Percentiles rank a stretch among this genome's conserved stretches.
Evolutionary conservation across 2,329 filamentous ascomycete species (phyloP).

Genomic region (Ceratocystis smalleyi): DNA sequence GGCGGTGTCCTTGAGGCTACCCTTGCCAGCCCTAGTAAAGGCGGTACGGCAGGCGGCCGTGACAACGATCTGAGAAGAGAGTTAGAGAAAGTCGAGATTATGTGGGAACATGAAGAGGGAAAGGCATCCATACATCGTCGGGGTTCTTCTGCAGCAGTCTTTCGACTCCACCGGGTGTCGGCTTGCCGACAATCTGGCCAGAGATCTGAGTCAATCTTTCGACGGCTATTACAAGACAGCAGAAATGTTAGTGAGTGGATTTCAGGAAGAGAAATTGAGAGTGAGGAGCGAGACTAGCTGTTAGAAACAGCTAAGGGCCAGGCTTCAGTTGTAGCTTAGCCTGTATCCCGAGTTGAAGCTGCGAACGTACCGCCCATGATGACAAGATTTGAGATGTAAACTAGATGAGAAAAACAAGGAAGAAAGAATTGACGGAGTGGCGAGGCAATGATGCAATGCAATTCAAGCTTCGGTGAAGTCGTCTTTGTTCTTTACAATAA

Average conservation of each 20-base stretch:
- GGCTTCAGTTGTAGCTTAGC: too few relatives aligned
- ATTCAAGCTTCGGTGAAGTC: too few relatives aligned
- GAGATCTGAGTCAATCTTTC: slow-evolving; percentile 46
- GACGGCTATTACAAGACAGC: slow-evolving; percentile 29
- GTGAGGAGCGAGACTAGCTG: background rate
- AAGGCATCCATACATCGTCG: slow-evolving; percentile 41
- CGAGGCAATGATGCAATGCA: too few relatives aligned
- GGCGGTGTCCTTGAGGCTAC: slow-evolving; percentile 86
- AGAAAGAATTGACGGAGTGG: background rate
- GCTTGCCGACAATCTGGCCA: slow-evolving; percentile 47
- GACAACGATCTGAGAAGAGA: slow-evolving; percentile 52
- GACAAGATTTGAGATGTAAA: background rate
- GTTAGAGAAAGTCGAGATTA: background rate
- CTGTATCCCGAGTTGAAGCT: background rate
- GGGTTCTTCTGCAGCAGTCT: slow-evolving; percentile 49
- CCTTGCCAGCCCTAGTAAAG: slow-evolving; percentile 84
- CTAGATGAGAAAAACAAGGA: background rate
- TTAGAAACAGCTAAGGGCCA: too few relatives aligned
- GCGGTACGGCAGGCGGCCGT: slow-evolving; percentile 83
- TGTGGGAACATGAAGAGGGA: background rate
- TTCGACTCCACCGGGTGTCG: slow-evolving; percentile 35
- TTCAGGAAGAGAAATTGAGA: background rate
- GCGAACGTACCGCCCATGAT: slow-evolving; percentile 14
- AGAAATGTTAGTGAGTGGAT: background rate
- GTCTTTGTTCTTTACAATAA: too few relatives aligned